phyloP scores from a whole-genome alignment of 805 yeast species.

The Zygosaccharomyces bailii region DNA sequence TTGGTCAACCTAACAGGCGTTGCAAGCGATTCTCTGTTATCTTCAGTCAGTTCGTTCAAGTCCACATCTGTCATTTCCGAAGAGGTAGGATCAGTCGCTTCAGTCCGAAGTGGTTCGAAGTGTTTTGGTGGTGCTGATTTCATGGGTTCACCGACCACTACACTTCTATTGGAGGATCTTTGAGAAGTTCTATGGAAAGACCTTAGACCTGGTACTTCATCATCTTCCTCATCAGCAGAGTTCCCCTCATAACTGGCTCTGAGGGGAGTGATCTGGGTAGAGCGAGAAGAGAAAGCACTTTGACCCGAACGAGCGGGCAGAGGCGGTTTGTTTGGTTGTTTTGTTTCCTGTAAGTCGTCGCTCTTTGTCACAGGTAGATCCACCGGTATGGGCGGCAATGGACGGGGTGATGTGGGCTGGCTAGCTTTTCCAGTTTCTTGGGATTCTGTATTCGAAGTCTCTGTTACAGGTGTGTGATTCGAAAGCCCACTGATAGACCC shows the following conservation, averaged over 20 bases:
- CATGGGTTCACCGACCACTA: no score
- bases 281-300: background rate
- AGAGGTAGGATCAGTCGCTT: background rate
- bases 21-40: background rate
- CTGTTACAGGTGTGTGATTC: background rate
- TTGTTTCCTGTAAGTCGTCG: background rate
- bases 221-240: background rate
- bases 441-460: background rate
- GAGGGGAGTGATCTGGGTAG: background rate
- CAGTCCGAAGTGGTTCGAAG: background rate
- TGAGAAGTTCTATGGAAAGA: conserved; percentile 1
- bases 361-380: background rate
- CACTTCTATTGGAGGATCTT: background rate
- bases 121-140: conserved; percentile 4
- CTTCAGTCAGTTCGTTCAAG: background rate
- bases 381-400: background rate
- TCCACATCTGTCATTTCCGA: conserved; percentile 1
- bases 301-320: background rate
- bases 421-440: background rate
- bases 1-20: conserved; percentile 1
- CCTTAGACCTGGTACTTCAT: conserved; percentile 4
- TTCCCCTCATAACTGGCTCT: background rate
- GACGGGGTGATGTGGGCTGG: background rate
- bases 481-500: background rate
- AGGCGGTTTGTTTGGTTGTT: background rate